Evolutionary conservation across 495 filamentous ascomycete genomes (phyloP), one percentile per base, ranked within the genome.

Genomic region (Massariosphaeria phaeospora): DNA sequence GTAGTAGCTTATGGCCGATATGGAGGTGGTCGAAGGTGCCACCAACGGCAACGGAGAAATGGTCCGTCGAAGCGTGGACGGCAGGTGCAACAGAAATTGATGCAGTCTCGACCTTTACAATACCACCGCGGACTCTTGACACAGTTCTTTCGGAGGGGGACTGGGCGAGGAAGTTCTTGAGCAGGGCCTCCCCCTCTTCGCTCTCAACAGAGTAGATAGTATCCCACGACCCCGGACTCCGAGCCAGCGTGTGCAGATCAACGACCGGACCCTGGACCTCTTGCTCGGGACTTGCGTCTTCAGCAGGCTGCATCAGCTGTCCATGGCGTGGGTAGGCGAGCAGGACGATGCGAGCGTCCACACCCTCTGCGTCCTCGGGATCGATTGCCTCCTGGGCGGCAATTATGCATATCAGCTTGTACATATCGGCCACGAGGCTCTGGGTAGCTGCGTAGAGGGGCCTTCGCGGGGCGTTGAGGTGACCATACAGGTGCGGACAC

Each of bases 11-110:
- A 73, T 98, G 93, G n/a, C 93, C 93, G 24, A 87, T 79, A 66
- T 97, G 93, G 31, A 98, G 80, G 70, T 97, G 88, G 69, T 98
- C 93, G 67, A 97, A 98, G 3, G 93, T 97, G 17, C 93, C 93
- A 35, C 91, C 93, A 27, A 97, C 82, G n/a, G 80, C 82, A 27
- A 95, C 85, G 15, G 78, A 76, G 57, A 69, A 66, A 65, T 83
- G 77, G 39, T 39, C 68, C 69, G 61, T 25, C 65, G 48, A 25
- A 54, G 56, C 38, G 52, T 33, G 26, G 0, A 13, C 42, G 33
- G 40, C 11, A 18, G 51, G n/a, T 15, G 43, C 26, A 18, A 24
- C 29, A 46, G 33, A 13, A 23, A 20, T 12, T 13, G 18, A 15
- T 11, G 39, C 29, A 18, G 34, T 5, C 11, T 55, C 17, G 36